Evolutionary conservation across 2,329 filamentous ascomycete genomes (phyloP).

Genomic region (Curvularia verruculosa): DNA sequence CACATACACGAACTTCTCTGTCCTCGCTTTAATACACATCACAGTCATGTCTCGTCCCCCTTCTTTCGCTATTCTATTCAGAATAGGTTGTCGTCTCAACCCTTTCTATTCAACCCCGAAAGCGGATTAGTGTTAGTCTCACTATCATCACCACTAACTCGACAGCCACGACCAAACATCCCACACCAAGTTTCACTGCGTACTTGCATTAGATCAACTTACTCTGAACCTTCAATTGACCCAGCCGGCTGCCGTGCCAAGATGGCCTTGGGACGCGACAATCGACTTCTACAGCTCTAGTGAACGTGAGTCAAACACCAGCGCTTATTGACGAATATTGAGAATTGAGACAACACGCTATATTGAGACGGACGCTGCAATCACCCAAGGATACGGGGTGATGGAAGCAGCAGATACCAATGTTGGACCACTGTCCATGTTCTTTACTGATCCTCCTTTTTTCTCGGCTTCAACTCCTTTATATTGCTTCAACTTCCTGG

Average conservation of each 20-base stretch:
- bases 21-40: not conserved
- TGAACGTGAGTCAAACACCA: constrained; percentile 15
- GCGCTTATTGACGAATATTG: constrained; percentile 35
- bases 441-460: not conserved
- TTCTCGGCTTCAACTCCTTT: not conserved
- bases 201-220: constrained; percentile 11
- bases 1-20: not conserved
- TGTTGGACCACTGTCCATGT: not conserved
- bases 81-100: constrained; percentile 4
- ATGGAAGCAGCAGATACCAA: not conserved
- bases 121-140: constrained; percentile 29
- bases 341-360: constrained; percentile 21
- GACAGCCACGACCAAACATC: constrained; percentile 1
- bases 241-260: constrained; percentile 6
- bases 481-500: constrained; percentile 5
- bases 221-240: constrained; percentile 7
- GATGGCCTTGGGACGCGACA: constrained; percentile 1
- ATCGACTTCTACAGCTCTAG: constrained; percentile 23
- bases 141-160: constrained; percentile 18
- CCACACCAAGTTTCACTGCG: constrained; percentile 1
- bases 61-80: constrained; percentile 33
- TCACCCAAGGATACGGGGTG: not conserved
- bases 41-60: constrained; percentile 21
- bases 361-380: constrained; percentile 15
- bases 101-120: constrained; percentile 46